A percentile compares a stretch with the other conserved stretches of the same genome.
Conservation (phyloP, 23 red algal genomes). For the Pyropia yezoensis region DNA sequence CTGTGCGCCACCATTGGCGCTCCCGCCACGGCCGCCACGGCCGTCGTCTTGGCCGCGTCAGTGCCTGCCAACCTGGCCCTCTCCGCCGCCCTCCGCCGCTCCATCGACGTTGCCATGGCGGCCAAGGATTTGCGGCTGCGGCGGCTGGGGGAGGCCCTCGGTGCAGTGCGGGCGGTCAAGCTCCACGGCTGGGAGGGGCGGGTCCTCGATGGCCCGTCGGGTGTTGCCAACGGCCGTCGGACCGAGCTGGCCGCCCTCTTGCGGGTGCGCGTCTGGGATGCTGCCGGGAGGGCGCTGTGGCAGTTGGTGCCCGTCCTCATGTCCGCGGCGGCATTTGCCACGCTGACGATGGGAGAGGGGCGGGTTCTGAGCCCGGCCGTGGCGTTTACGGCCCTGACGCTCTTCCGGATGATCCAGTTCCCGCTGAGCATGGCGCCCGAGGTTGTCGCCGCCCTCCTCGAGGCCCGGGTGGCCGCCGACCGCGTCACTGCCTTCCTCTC, state of each 20-base stretch:
- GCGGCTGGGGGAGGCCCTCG: constrained; percentile 55
- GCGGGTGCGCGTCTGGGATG: not conserved
- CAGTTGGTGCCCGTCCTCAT: constrained; percentile 3
- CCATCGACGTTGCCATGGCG: constrained; percentile 32
- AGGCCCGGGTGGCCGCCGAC: constrained; percentile 25
- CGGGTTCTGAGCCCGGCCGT: constrained; percentile 22
- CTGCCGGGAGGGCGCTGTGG: not conserved
- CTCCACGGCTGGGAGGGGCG: constrained; percentile 60
- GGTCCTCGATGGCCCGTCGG: not conserved
- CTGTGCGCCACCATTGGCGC: constrained; percentile 50
- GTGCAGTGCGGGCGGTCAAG: constrained; percentile 74
- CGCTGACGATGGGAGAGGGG: constrained; percentile 31
- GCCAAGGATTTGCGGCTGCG: constrained; percentile 68
- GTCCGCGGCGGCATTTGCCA: constrained; percentile 33
- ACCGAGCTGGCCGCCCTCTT: constrained; percentile 15
- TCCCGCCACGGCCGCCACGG: constrained; percentile 37
- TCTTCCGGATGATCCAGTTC: constrained; percentile 75
- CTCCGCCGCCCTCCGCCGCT: constrained; percentile 16
- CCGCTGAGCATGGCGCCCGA: constrained; percentile 71
- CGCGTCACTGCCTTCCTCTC: constrained; percentile 50
- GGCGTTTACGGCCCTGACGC: constrained; percentile 77
- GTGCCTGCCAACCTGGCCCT: constrained; percentile 43
- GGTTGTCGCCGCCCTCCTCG: constrained; percentile 26
- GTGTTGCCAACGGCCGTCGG: constrained; percentile 1
- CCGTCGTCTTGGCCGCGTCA: constrained; percentile 26